Base-by-base conservation (phyloP, 2,329 filamentous ascomycete species). In the Ilyonectria sp. region DNA sequence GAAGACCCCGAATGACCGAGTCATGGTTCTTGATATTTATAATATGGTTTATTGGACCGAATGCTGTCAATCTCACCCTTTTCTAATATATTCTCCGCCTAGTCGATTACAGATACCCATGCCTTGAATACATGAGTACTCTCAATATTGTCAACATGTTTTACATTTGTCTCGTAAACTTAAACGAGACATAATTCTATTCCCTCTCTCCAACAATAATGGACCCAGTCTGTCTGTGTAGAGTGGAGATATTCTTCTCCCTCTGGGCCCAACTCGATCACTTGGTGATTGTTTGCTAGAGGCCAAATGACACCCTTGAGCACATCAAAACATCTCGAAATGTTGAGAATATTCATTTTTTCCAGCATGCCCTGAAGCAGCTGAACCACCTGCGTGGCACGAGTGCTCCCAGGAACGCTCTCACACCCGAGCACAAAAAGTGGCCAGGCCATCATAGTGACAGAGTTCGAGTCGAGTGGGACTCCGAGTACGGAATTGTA, bases 371-470 rank as follows among this genome's bases (percentile, higher is more conserved):
- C 23, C 46, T 50, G 46, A 2, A 50, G 26, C 23, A 50, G 7
- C 17, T 50, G 46, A 4, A 29, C 13, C 23, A 50, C 46, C 26
- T 31, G 23, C 6, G 23, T 50, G 23, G 46, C 46, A 50, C 46
- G 23, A 7, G 46, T 50, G 23, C 49, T 47, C 23, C 26, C 50
- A 10, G 50, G 5, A 2, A 10, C 33, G 19, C 59, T 67, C 43
- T 63, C 65, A 35, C 65, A 67, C 1, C 65, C 65, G 10, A 58
- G 37, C 6, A 67, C 65, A 23, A 60, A 67, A 7, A 66, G 21
- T 26, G 63, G 63, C 63, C 63, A 66, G 4, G 62, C 52, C 58
- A 66, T 66, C 15, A 66, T 62, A 11, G 63, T 66, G 19, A 66
- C 29, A 17, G 23, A 59, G 11, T 52, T 19, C 4, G 63, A 66